A percentile compares a stretch with the other conserved stretches of the same genome.
Conservation (phyloP, 768 basidiomycete species). For the Gymnopilus junonius region DNA sequence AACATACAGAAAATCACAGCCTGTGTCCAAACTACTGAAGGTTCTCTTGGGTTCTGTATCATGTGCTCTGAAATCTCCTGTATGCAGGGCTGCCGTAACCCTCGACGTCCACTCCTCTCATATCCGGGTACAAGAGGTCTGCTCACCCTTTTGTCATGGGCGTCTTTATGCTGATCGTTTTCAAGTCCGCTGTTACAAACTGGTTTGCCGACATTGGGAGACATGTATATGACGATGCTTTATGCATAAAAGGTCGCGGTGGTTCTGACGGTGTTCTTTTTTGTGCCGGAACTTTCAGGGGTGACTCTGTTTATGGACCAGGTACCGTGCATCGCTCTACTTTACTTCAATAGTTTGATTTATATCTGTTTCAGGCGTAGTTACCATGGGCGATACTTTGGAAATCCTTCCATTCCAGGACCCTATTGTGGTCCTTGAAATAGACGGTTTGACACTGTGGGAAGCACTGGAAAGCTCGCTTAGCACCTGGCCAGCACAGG, state of each 20-base stretch:
- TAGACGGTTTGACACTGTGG: constrained; percentile 83
- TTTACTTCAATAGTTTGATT: neutral
- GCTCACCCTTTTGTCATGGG: constrained; percentile 1
- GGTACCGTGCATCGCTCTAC: constrained; percentile 43
- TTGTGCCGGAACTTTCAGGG: constrained; percentile 83
- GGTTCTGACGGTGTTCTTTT: constrained; percentile 84
- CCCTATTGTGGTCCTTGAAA: constrained; percentile 77
- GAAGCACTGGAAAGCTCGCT: constrained; percentile 76
- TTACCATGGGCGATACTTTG: constrained; percentile 85
- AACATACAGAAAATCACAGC: constrained; percentile 55
- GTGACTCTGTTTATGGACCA: constrained; percentile 84
- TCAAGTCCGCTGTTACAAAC: constrained; percentile 70
- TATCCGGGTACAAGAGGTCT: constrained; percentile 75
- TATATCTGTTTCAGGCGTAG: constrained; percentile 52
- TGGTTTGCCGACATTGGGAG: constrained; percentile 87
- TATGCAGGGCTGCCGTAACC: constrained; percentile 69
- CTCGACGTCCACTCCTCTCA: constrained; percentile 78
- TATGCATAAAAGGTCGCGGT: constrained; percentile 57
- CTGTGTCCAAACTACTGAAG: constrained; percentile 61
- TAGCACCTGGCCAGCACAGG: constrained; percentile 84
- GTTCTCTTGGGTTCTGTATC: constrained; percentile 71
- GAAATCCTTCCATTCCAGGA: constrained; percentile 93
- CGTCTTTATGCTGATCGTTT: neutral
- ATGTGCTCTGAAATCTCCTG: constrained; percentile 70
- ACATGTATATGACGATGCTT: constrained; percentile 79